phyloP scores from a whole-genome alignment of 1,284 basidiomycete genomes.

The Leccinum fallax region DNA sequence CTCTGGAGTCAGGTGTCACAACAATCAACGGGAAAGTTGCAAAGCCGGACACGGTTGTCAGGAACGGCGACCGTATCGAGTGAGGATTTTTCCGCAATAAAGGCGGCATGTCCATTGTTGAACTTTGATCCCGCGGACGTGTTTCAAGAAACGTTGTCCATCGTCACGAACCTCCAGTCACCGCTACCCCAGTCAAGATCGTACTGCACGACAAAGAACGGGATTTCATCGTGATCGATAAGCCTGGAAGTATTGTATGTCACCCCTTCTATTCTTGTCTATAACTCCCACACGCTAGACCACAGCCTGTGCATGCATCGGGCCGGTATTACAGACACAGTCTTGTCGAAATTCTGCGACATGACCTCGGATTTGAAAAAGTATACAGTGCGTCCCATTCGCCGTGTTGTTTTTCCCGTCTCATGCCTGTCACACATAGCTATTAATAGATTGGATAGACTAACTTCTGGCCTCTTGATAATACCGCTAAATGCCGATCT shows the following conservation, averaged over 20 bases:
- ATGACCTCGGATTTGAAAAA: conserved; percentile 83
- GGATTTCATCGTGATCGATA: conserved; percentile 90
- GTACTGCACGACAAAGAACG: conserved; percentile 77
- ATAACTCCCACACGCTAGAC: not conserved
- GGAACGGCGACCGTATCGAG: conserved; percentile 91
- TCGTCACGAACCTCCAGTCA: conserved; percentile 95
- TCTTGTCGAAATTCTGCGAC: conserved; percentile 83
- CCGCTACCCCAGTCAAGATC: conserved; percentile 83
- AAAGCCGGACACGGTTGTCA: conserved; percentile 77
- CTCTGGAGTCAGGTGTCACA: conserved; percentile 92
- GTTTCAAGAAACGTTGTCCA: conserved; percentile 84
- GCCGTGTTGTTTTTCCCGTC: not conserved
- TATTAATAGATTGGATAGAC: conserved; percentile 91
- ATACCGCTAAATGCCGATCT: conserved; percentile 78
- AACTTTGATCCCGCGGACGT: conserved; percentile 2
- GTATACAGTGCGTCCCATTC: conserved; percentile 70
- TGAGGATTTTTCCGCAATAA: conserved; percentile 43
- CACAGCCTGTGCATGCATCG: conserved; percentile 84
- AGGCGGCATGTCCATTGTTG: not conserved
- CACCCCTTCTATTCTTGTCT: not conserved
- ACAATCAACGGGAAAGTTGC: conserved; percentile 89
- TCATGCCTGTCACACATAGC: conserved; percentile 53
- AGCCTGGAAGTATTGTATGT: conserved; percentile 87
- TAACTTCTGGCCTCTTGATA: conserved; percentile 97
- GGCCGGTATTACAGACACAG: conserved; percentile 90